Evolutionary conservation across 2,329 filamentous ascomycete genomes (phyloP).

Genomic region (Magnaporthiopsis rhizophila): DNA sequence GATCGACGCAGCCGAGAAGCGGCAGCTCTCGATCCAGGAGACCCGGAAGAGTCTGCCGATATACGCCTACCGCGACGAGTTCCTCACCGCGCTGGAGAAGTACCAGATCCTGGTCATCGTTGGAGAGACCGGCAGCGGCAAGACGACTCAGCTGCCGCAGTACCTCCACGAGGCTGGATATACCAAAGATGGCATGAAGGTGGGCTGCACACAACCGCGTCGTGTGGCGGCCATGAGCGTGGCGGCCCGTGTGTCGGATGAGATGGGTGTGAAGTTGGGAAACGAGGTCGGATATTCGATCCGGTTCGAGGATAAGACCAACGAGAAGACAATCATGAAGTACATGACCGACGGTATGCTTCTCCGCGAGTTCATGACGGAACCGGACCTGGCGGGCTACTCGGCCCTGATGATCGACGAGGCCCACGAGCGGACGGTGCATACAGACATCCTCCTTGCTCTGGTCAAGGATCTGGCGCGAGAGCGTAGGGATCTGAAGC

Average conservation of each 20-base stretch:
- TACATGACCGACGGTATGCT: conserved; percentile 99
- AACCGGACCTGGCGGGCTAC: conserved; percentile 75
- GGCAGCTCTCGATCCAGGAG: conserved; percentile 81
- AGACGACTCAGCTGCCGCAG: conserved; percentile 91
- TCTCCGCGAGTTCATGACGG: conserved; percentile 79
- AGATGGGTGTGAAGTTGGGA: conserved; percentile 83
- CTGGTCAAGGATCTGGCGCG: conserved; percentile 82
- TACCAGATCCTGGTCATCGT: conserved; percentile 88
- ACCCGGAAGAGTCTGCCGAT: conserved; percentile 86
- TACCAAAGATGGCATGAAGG: conserved; percentile 73
- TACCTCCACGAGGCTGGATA: conserved; percentile 89
- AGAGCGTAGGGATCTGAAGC: conserved; percentile 74
- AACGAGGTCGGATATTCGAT: conserved; percentile 93
- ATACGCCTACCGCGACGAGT: conserved; percentile 76
- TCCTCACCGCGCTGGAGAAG: conserved; percentile 77
- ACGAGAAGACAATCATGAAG: conserved; percentile 84
- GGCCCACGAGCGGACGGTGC: conserved; percentile 86
- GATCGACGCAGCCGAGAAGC: conserved; percentile 81
- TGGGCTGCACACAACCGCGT: conserved; percentile 90
- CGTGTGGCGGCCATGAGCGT: conserved; percentile 97
- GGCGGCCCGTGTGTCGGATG: conserved; percentile 89
- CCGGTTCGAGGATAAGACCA: conserved; percentile 87
- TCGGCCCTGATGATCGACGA: conserved; percentile 94
- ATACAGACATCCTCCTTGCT: conserved; percentile 83
- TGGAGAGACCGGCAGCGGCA: conserved; percentile 89